Conservation (phyloP, 208 protist species). For the Leishmania guyanensis region DNA sequence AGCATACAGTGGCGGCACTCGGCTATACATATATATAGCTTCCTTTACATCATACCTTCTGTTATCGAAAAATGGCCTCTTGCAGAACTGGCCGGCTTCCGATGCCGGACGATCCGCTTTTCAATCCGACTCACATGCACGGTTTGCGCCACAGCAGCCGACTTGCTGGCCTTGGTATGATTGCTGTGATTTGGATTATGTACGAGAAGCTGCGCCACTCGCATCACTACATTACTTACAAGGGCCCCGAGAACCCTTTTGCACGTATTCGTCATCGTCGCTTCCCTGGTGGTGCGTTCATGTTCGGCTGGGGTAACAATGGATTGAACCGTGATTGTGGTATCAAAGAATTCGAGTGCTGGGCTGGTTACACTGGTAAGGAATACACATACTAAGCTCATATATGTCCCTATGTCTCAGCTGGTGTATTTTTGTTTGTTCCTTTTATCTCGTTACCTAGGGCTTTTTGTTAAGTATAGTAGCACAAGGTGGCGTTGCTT, state of each 20-base stretch:
- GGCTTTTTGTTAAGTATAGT: background rate
- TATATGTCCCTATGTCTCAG: background rate
- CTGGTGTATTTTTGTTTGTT: constrained; percentile 22
- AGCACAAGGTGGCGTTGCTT: background rate
- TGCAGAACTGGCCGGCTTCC: constrained; percentile 80
- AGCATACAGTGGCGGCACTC: background rate
- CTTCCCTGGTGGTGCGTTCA: constrained; percentile 75
- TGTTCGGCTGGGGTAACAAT: constrained; percentile 91
- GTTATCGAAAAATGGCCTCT: constrained; percentile 40
- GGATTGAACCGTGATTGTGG: constrained; percentile 89
- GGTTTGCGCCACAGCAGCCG: constrained; percentile 68
- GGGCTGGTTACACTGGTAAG: constrained; percentile 88
- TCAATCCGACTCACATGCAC: constrained; percentile 49
- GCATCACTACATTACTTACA: constrained; percentile 83
- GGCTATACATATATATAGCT: background rate
- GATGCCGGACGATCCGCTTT: constrained; percentile 83
- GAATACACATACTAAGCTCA: constrained; percentile 82
- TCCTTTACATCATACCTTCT: background rate
- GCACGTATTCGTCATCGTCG: constrained; percentile 78
- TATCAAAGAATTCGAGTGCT: constrained; percentile 88
- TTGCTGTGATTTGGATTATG: constrained; percentile 79
- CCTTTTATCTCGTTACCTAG: background rate
- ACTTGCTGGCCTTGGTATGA: constrained; percentile 57
- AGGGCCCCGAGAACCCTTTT: constrained; percentile 83
- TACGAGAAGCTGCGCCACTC: constrained; percentile 82